Percentiles rank a stretch among this genome's conserved stretches.
These are phyloP conservation scores for Xylaria sp. DNA, from an alignment of 2,329 filamentous ascomycete species.

Conservation along the genomic window DNA sequence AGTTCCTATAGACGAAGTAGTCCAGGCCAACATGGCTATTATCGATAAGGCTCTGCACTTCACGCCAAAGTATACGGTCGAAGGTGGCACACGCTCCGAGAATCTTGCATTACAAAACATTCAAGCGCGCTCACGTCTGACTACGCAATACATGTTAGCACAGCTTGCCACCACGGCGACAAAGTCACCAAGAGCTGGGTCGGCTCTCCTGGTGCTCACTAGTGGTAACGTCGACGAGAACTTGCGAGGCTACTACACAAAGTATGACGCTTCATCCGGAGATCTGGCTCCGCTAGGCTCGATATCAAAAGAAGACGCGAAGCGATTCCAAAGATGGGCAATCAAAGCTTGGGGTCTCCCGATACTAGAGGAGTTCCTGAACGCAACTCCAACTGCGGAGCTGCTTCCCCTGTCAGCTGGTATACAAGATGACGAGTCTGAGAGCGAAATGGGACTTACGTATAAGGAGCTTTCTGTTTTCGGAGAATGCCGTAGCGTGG, in stretches of 20 bases:
- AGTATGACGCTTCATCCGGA: neutral
- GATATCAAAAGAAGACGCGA: neutral
- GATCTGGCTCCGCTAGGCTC: neutral
- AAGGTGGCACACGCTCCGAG: conserved; percentile 33
- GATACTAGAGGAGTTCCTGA: conserved; percentile 23
- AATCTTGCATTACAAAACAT: conserved; percentile 38
- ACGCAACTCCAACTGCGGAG: conserved; percentile 32
- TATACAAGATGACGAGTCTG: conserved; percentile 36
- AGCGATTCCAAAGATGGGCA: neutral
- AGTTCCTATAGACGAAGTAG: neutral
- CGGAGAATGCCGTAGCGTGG: conserved; percentile 19
- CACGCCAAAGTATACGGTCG: conserved; percentile 29
- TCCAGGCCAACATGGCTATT: conserved; percentile 3
- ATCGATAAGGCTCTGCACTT: conserved; percentile 28
- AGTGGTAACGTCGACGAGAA: neutral
- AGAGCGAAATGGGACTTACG: conserved; percentile 33
- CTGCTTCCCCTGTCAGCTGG: conserved; percentile 31
- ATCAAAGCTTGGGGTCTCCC: conserved; percentile 10
- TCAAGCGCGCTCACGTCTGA: conserved; percentile 25
- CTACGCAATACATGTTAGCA: conserved; percentile 30
- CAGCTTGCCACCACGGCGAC: conserved; percentile 34
- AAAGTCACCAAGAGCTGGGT: neutral
- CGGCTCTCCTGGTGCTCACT: neutral
- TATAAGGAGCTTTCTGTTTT: conserved; percentile 34
- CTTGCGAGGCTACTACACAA: neutral